phyloP scores from a whole-genome alignment of 225 moss, liverwort and hornwort genomes.

The Pleurozium schreberi region DNA sequence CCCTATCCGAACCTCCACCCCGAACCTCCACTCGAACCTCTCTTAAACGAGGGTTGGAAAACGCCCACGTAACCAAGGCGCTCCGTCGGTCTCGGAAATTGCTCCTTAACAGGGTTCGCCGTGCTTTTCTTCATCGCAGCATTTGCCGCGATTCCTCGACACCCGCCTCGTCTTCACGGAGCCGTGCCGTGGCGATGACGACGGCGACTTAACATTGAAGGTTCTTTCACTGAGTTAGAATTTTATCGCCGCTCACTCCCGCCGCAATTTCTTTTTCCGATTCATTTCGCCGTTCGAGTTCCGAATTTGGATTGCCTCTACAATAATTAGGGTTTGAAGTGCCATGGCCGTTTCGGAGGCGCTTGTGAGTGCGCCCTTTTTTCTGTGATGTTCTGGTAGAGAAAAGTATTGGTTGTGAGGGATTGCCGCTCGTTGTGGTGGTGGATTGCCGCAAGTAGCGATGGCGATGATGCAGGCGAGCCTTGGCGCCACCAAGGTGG shows the following conservation, averaged over 20 bases:
- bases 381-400: background rate
- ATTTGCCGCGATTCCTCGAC: background rate
- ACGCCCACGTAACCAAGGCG: background rate
- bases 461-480: constrained; percentile 39
- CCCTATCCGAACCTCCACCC: background rate
- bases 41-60: background rate
- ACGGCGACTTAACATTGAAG: background rate
- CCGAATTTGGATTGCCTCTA: background rate
- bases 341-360: background rate
- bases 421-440: background rate
- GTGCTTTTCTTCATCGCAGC: background rate
- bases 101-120: background rate
- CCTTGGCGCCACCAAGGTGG: constrained; percentile 23
- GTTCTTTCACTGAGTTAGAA: background rate
- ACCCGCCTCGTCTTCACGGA: background rate
- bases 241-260: background rate
- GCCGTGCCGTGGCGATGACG: background rate
- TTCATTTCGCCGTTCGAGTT: background rate
- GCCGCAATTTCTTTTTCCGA: background rate
- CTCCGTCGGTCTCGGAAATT: background rate
- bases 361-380: background rate
- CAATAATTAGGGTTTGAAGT: background rate
- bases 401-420: background rate
- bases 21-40: background rate
- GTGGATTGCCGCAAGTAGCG: background rate